Base-by-base conservation (phyloP, 371 early-diverging fungal species). In the Circinella umbellata region DNA sequence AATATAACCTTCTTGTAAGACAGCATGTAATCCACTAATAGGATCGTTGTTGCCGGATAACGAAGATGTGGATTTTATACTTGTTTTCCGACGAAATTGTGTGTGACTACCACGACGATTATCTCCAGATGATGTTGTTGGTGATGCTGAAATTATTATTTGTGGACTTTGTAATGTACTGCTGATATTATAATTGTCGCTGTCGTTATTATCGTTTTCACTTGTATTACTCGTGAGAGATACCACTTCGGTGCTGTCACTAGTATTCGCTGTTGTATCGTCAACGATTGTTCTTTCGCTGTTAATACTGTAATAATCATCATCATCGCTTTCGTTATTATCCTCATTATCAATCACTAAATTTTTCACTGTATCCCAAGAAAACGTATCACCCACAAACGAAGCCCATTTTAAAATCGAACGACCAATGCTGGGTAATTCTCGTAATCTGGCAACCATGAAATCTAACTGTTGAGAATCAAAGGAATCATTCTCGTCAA, bases 1-100 rank as follows among this genome's bases (percentile, higher is more conserved):
- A 51, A 83, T 80, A 20, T 79, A 79, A 1, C 84, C 81, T 72
- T 83, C 84, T 67, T 83, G 84, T 7, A 81, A 63, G 11, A 77
- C 81, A 10, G 81, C 77, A 64, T 83, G 84, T 11, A 83, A 70
- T 11, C 84, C 84, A 49, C 74, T 78, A 51, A 82, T 78, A 3
- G 83, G 80, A n/a, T 79, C 63, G 63, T 61, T 34, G 53, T 27
- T 18, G 36, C 48, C 8, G 51, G 66, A 46, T 73, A 34, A 8
- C 57, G 57, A 57, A 27, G 67, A 63, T 63, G 27, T 27, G 3
- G 63, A 63, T 18, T 39, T 11, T 14, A 8, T 38, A 10, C 39
- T 47, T 13, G n/a, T 63, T 10, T 47, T 48, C 2, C 63, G 42
- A 63, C 38, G 42, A 20, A 63, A 4, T n/a, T 47, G 18, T 57